Percentiles rank a stretch among this genome's conserved stretches.
Evolutionary conservation across 306 rosid genomes (phyloP).

Genomic region (Rosa persica): DNA sequence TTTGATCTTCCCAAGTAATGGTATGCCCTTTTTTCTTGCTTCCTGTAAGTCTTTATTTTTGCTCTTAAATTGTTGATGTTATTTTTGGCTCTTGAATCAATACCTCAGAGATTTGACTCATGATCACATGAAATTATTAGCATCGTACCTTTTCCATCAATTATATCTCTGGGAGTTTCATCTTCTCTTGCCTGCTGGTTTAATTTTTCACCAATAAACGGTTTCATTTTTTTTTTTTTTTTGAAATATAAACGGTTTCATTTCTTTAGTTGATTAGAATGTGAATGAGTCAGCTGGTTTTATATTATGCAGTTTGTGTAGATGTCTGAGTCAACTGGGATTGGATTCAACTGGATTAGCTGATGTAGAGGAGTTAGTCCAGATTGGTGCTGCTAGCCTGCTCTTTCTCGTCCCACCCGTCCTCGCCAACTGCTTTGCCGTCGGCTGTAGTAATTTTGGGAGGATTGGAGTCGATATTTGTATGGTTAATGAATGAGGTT

Average conservation of each 20-base stretch:
- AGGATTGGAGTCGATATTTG: conserved; percentile 40
- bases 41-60: background rate
- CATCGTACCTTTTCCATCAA: background rate
- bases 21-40: conserved; percentile 16
- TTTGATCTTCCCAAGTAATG: conserved; percentile 31
- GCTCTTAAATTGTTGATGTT: background rate
- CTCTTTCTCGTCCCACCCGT: conserved; percentile 36
- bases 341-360: conserved; percentile 30
- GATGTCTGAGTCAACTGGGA: conserved; percentile 30
- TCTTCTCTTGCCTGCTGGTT: background rate
- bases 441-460: conserved; percentile 37
- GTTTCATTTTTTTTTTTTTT: background rate
- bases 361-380: conserved; percentile 19
- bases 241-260: background rate
- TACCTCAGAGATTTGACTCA: background rate
- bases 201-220: background rate
- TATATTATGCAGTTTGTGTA: background rate
- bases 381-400: conserved; percentile 34
- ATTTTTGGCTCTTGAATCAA: background rate
- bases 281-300: background rate
- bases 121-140: background rate
- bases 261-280: background rate
- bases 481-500: conserved; percentile 44
- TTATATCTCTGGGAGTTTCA: background rate
- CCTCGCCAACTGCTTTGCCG: conserved; percentile 31